Conservation (phyloP, 208 protist species). For the Phytomonas sp. region DNA sequence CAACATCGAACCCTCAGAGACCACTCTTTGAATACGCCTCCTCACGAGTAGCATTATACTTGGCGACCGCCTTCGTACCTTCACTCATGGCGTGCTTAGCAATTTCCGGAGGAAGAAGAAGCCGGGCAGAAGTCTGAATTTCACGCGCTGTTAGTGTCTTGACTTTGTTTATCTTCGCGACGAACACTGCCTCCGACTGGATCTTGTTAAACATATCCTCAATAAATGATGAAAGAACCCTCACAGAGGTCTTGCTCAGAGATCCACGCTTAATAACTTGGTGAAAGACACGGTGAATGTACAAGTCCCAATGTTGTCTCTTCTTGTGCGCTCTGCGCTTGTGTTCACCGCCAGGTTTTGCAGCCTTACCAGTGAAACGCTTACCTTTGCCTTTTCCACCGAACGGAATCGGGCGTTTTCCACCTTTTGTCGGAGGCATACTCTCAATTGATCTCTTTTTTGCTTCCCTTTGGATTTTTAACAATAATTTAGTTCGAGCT, state of each 20-base stretch:
- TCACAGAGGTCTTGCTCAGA: slow-evolving; percentile 95
- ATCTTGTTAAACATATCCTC: slow-evolving; percentile 99
- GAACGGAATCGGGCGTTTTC: slow-evolving; percentile 77
- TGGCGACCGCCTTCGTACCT: slow-evolving; percentile 98
- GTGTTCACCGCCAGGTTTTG: slow-evolving; percentile 64
- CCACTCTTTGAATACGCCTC: slow-evolving; percentile 63
- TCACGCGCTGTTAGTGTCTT: slow-evolving; percentile 95
- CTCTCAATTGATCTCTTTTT: slow-evolving; percentile 4
- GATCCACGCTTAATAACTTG: slow-evolving; percentile 97
- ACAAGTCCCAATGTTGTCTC: slow-evolving; percentile 85
- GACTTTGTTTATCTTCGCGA: slow-evolving; percentile 96
- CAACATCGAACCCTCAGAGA: slow-evolving; percentile 5
- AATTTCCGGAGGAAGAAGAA: slow-evolving; percentile 97
- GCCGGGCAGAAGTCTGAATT: slow-evolving; percentile 97
- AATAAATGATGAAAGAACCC: slow-evolving; percentile 98
- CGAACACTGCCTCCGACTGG: slow-evolving; percentile 92
- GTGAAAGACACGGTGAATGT: slow-evolving; percentile 94
- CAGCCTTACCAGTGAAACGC: slow-evolving; percentile 93
- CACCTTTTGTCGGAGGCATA: slow-evolving; percentile 86
- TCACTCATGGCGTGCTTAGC: slow-evolving; percentile 99
- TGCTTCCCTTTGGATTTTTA: background rate
- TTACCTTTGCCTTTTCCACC: slow-evolving; percentile 97
- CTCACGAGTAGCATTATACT: slow-evolving; percentile 86
- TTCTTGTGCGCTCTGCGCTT: slow-evolving; percentile 59
- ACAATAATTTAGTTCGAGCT: background rate